These are phyloP conservation scores for Saturnispora saitoi DNA, from an alignment of 805 yeast genomes.

Conservation along the genomic window DNA sequence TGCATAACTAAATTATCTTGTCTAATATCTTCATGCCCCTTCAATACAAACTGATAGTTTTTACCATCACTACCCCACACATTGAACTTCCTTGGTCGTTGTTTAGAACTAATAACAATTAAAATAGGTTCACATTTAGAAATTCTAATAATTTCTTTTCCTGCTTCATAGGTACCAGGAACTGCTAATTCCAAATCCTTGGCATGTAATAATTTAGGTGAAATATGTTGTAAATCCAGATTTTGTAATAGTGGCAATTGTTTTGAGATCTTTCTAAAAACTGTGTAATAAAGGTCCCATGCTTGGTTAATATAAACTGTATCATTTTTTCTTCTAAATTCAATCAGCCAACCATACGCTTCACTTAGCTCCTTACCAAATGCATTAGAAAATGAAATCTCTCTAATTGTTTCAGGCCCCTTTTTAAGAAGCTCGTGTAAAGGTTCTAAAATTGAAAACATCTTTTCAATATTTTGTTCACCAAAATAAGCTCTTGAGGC, in stretches of 20 bases:
- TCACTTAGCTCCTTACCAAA: conserved; percentile 89
- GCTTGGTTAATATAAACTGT: conserved; percentile 88
- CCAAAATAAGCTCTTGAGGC: conserved; percentile 91
- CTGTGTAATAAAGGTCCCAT: conserved; percentile 94
- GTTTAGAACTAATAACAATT: conserved; percentile 87
- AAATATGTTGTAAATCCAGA: conserved; percentile 84
- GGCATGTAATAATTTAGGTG: conserved; percentile 79
- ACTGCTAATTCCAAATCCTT: conserved; percentile 77
- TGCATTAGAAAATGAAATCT: conserved; percentile 83
- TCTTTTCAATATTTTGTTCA: conserved; percentile 88
- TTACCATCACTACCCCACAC: conserved; percentile 88
- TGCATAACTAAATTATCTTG: conserved; percentile 98
- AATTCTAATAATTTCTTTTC: conserved; percentile 68
- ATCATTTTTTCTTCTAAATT: conserved; percentile 78
- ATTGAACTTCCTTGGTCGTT: conserved; percentile 81
- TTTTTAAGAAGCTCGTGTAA: conserved; percentile 74
- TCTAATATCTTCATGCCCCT: conserved; percentile 97
- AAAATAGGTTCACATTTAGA: conserved; percentile 72
- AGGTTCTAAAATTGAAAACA: conserved; percentile 88
- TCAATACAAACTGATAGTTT: conserved; percentile 70
- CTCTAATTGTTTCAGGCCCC: conserved; percentile 90
- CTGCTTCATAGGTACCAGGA: conserved; percentile 89
- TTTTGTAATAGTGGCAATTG: conserved; percentile 82
- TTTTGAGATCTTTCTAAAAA: conserved; percentile 82
- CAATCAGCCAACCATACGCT: conserved; percentile 89